These are phyloP conservation scores for Clohesyomyces aquaticus DNA, from an alignment of 495 filamentous ascomycete species.

Conservation along the genomic window DNA sequence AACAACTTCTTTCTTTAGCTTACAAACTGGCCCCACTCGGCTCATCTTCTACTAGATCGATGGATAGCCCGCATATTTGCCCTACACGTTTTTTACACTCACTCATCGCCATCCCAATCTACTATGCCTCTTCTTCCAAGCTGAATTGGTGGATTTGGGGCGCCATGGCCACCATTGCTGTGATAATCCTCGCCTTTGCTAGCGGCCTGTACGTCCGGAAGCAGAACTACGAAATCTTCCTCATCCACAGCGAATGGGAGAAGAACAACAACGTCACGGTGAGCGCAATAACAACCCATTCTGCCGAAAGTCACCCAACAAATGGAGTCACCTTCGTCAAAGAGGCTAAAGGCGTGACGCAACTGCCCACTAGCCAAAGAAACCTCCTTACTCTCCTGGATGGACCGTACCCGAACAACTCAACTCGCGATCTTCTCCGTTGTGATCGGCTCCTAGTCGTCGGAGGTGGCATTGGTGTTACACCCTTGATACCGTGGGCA, in stretches of 20 bases:
- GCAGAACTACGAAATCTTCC: slow-evolving; percentile 50
- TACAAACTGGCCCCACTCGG: slow-evolving; percentile 54
- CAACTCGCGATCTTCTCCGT: slow-evolving; percentile 10
- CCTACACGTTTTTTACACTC: slow-evolving; percentile 51
- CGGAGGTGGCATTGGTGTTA: slow-evolving; percentile 53
- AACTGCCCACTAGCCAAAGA: too few species aligned
- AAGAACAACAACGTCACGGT: too few species aligned
- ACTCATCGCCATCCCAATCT: too few species aligned
- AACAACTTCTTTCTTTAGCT: slow-evolving; percentile 56
- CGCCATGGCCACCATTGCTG: slow-evolving; percentile 46
- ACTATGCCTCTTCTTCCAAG: too few species aligned
- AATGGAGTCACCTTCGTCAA: slow-evolving; percentile 3
- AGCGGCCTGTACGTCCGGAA: slow-evolving; percentile 44
- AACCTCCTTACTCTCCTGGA: slow-evolving; percentile 36
- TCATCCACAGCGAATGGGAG: slow-evolving; percentile 48
- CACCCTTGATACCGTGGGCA: slow-evolving; percentile 43
- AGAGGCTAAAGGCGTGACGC: too few species aligned
- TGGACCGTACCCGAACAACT: slow-evolving; percentile 37
- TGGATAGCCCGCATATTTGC: slow-evolving; percentile 53
- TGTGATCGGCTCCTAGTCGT: slow-evolving; percentile 48
- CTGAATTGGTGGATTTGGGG: slow-evolving; percentile 57
- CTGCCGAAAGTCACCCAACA: too few species aligned
- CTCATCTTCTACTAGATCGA: slow-evolving; percentile 53
- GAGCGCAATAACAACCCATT: slow-evolving; percentile 60
- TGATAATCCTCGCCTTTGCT: slow-evolving; percentile 33